Base-by-base conservation (phyloP, 2,329 filamentous ascomycete genomes). In the Monosporascus ibericus region DNA sequence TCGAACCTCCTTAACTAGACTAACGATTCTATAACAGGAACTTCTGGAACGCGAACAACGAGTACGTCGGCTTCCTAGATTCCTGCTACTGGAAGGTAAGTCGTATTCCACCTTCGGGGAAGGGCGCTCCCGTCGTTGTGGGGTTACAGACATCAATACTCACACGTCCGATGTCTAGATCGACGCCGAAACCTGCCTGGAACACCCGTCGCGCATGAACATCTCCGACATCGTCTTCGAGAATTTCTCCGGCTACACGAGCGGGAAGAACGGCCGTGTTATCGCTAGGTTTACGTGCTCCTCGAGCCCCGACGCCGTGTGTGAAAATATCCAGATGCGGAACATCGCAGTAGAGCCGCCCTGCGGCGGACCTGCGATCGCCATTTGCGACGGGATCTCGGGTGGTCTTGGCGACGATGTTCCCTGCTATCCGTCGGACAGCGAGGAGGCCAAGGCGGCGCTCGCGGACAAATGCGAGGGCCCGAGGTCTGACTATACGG, bases 1-100 rank as follows among this genome's bases (percentile, higher is more conserved):
- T 11, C 6, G 17, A 1, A 17, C 15, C 7, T 27, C 6, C 14
- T 37, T 39, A n/a, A 18, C 5, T 48, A 1, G 9, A 3, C 14
- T 50, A 14, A 56, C 14, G 3, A 6, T 3, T 4, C 11, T 1
- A 30, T 5, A 0, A 30, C 74, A 80, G 64, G 38, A 80, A 84
- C 65, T 78, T 85, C 58, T 78, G 75, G 65, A 73, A 81, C 40
- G 79, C 78, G 22, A 80, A 81, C 55, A 82, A 79, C 22, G 81
- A 84, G 57, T 74, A 76, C 54, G 74, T 78, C 0, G 72, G 82
- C 18, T 79, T 82, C 37, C 68, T 85, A 6, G 81, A 84, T 59
- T 80, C 81, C 27, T 85, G 82, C 67, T 85, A 85, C 66, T 84
- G 84, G 65, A 77, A 84, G 55, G 70, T 81, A 55, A 74, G 70